A percentile compares a stretch with the other conserved stretches of the same genome.
Evolutionary conservation across 495 filamentous ascomycete species (phyloP).

Genomic region (Thozetella sp.): DNA sequence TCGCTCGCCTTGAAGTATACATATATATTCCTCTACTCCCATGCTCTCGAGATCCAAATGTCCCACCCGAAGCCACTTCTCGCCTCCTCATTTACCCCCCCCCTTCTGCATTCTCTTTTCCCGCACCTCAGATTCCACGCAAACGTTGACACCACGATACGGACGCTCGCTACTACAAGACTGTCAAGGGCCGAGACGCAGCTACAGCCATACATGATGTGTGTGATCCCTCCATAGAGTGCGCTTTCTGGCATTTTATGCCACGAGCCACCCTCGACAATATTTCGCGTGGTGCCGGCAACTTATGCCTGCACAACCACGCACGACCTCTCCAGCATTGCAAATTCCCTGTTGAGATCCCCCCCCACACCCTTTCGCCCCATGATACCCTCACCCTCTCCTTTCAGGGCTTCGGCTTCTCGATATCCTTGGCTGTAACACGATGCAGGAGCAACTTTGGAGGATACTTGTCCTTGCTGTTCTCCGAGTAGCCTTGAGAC

Average conservation of each 20-base stretch:
- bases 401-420: too few species aligned
- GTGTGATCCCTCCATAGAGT: background rate
- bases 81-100: too few species aligned
- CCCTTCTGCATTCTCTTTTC: background rate
- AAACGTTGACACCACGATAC: background rate
- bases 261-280: background rate
- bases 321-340: too few species aligned
- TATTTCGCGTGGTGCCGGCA: background rate
- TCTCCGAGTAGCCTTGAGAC: constrained; percentile 80
- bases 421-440: constrained; percentile 76
- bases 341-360: background rate
- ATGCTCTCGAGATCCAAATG: too few species aligned
- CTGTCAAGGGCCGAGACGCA: background rate
- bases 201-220: background rate
- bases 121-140: background rate
- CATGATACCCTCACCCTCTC: background rate
- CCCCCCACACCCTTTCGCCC: background rate
- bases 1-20: too few species aligned
- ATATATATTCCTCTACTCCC: too few species aligned
- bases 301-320: background rate
- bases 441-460: constrained; percentile 90
- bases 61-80: too few species aligned
- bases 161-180: background rate
- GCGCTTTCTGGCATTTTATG: background rate
- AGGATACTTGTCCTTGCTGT: constrained; percentile 66